phyloP scores from a whole-genome alignment of 2,329 filamentous ascomycete species.

The Pseudopithomyces chartarum region DNA sequence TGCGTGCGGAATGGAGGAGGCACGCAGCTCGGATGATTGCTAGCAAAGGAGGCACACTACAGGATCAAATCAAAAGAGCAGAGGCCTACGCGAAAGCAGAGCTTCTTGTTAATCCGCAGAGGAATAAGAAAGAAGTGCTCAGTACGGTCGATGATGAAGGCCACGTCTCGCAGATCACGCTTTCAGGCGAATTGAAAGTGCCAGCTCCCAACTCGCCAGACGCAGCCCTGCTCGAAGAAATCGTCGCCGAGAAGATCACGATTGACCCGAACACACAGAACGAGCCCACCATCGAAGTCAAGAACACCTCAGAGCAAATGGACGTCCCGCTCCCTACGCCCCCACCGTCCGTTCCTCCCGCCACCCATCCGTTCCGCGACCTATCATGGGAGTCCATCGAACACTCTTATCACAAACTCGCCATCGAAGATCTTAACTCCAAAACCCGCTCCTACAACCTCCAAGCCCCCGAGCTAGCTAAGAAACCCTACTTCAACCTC shows the following conservation, averaged over 20 bases:
- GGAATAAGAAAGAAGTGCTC: conserved; percentile 50
- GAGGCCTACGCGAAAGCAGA: conserved; percentile 79
- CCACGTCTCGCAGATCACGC: conserved; percentile 53
- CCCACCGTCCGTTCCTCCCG: conserved; percentile 47
- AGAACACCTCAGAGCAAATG: conserved; percentile 16
- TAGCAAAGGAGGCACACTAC: conserved; percentile 73
- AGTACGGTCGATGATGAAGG: conserved; percentile 52
- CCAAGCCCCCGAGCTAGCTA: conserved; percentile 88
- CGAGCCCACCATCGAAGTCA: background rate
- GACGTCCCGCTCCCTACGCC: conserved; percentile 13
- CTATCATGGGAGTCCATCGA: conserved; percentile 75
- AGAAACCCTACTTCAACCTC: conserved; percentile 88
- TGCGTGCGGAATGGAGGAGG: conserved; percentile 82
- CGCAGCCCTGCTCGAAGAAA: conserved; percentile 33
- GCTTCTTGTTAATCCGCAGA: conserved; percentile 63
- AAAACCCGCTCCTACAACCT: conserved; percentile 90
- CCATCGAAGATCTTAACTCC: conserved; percentile 77
- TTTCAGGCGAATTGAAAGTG: conserved; percentile 50
- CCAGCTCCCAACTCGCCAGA: conserved; percentile 16
- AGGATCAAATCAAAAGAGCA: conserved; percentile 74
- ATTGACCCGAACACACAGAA: conserved; percentile 11
- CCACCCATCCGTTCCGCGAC: conserved; percentile 72
- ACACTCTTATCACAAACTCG: conserved; percentile 73
- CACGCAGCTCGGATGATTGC: conserved; percentile 81
- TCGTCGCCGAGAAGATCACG: conserved; percentile 26